phyloP scores from a whole-genome alignment of 1,284 basidiomycete genomes.

The Leccinum cinnamomeum region DNA sequence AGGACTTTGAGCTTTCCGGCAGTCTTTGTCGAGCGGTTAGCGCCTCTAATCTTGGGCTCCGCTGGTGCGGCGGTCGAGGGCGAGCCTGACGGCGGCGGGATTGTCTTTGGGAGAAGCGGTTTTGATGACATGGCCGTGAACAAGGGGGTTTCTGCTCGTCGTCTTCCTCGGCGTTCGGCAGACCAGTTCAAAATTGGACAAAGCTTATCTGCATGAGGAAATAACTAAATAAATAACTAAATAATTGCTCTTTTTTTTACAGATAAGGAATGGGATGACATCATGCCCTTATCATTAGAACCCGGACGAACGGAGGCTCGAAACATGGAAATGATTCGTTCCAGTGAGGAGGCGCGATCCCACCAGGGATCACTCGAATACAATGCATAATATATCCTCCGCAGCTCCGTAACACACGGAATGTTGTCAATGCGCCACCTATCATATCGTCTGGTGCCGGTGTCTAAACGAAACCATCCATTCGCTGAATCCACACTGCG shows the following conservation, averaged over 20 bases:
- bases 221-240: slow-evolving; percentile 14
- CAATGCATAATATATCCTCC: not conserved
- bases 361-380: not conserved
- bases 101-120: slow-evolving; percentile 35
- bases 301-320: not conserved
- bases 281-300: slow-evolving; percentile 9
- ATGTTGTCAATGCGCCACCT: not conserved
- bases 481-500: not conserved
- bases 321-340: not conserved
- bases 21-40: slow-evolving; percentile 84
- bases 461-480: not conserved
- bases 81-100: slow-evolving; percentile 13
- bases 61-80: slow-evolving; percentile 7
- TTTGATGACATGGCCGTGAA: slow-evolving; percentile 29
- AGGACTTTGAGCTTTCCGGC: slow-evolving; percentile 90
- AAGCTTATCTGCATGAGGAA: not conserved
- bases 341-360: not conserved
- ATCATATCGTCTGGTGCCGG: not conserved
- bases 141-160: slow-evolving; percentile 11
- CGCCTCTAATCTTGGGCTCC: slow-evolving; percentile 62
- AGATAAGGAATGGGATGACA: slow-evolving; percentile 15
- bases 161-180: slow-evolving; percentile 13
- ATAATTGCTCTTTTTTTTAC: not conserved
- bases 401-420: slow-evolving; percentile 4
- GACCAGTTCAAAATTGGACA: slow-evolving; percentile 20